phyloP scores from a whole-genome alignment of 2,329 filamentous ascomycete species.

The Colletotrichum plurivorum region DNA sequence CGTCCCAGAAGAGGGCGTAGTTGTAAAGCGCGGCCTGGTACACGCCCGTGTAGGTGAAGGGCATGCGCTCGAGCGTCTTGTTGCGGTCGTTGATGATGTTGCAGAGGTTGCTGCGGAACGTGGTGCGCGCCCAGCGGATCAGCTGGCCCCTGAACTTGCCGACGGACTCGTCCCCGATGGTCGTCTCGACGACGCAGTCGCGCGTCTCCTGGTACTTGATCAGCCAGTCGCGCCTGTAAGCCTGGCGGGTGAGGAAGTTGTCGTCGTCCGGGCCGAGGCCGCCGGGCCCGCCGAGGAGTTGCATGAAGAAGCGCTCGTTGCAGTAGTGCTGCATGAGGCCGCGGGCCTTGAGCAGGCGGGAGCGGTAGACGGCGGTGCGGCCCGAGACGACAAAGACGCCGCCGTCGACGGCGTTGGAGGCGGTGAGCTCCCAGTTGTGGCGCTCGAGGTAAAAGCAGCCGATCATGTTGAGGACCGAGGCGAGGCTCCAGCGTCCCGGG shows the following conservation, averaged over 20 bases:
- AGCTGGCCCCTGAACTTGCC: conserved; percentile 67
- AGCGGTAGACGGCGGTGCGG: conserved; percentile 66
- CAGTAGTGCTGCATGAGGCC: conserved; percentile 60
- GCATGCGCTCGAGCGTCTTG: conserved; percentile 49
- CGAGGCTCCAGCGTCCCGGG: conserved; percentile 45
- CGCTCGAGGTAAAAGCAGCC: conserved; percentile 72
- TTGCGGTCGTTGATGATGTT: conserved; percentile 52
- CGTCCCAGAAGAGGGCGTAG: conserved; percentile 69
- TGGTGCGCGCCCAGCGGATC: conserved; percentile 70
- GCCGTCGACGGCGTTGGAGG: conserved; percentile 70
- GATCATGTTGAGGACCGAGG: conserved; percentile 66
- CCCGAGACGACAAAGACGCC: conserved; percentile 72
- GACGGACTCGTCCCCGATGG: conserved; percentile 59
- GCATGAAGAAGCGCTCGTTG: conserved; percentile 66
- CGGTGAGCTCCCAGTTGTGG: conserved; percentile 73
- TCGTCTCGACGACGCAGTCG: conserved; percentile 65
- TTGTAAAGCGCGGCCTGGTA: conserved; percentile 68
- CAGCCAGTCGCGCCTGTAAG: conserved; percentile 63
- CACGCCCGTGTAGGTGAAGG: conserved; percentile 70
- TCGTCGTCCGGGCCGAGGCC: conserved; percentile 71
- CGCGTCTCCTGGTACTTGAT: conserved; percentile 68
- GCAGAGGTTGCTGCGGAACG: conserved; percentile 68
- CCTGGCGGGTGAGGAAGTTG: conserved; percentile 71
- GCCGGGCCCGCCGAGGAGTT: conserved; percentile 50
- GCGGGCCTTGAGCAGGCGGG: conserved; percentile 60